A percentile compares a stretch with the other conserved stretches of the same genome.
Evolutionary conservation across 768 basidiomycete genomes (phyloP).

Genomic region (Suillus fuscotomentosus): DNA sequence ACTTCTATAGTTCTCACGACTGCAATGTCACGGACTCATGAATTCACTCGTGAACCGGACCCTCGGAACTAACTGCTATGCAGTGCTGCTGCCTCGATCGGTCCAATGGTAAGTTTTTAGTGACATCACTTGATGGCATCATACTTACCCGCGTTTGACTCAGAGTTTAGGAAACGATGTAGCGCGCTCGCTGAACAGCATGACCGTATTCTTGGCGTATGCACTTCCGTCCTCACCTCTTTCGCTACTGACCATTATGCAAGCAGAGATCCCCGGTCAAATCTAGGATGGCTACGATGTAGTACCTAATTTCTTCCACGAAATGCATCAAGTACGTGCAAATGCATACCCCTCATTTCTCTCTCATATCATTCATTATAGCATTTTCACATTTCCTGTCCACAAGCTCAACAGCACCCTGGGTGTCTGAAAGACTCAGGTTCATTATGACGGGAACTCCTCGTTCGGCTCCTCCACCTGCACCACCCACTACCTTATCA

Average conservation of each 20-base stretch:
- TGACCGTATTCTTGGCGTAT: not conserved
- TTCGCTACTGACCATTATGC: not conserved
- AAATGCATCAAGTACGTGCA: not conserved
- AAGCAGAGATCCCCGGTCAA: not conserved
- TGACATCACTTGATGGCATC: not conserved
- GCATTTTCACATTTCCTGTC: not conserved
- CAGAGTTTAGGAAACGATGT: not conserved
- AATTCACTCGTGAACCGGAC: no score
- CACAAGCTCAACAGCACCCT: not conserved
- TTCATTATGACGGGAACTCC: not conserved
- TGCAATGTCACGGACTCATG: no score
- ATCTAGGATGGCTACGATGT: not conserved
- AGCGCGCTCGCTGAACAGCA: not conserved
- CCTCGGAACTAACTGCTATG: no score
- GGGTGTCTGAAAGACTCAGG: not conserved
- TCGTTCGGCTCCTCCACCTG: not conserved
- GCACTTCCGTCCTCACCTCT: not conserved
- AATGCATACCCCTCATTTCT: not conserved
- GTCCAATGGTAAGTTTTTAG: no score
- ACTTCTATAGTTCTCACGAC: no score
- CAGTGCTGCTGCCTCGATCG: no score
- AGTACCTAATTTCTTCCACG: not conserved
- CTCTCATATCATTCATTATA: not conserved
- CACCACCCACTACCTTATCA: not conserved
- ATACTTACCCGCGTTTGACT: not conserved